These are phyloP conservation scores for Sclerotinia trifoliorum DNA, from an alignment of 2,329 filamentous ascomycete species.

Conservation along the genomic window DNA sequence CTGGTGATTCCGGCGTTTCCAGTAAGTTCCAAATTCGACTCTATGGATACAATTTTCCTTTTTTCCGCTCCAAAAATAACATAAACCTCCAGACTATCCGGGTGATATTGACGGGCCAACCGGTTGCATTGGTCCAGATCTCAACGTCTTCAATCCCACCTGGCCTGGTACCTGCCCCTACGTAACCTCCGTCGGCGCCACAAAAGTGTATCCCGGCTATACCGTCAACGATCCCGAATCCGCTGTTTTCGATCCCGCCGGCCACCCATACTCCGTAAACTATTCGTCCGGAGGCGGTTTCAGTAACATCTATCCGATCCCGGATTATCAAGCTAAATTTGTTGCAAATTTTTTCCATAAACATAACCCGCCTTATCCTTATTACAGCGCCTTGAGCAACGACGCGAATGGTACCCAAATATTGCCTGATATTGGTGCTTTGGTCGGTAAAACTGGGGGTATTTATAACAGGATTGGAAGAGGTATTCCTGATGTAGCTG, in stretches of 20 bases:
- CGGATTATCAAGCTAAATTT: slow-evolving; percentile 45
- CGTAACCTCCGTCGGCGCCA: slow-evolving; percentile 44
- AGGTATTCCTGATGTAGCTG: slow-evolving; percentile 47
- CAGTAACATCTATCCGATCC: slow-evolving; percentile 47
- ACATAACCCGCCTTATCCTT: slow-evolving; percentile 33
- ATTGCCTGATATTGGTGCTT: slow-evolving; percentile 27
- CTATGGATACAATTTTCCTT: not conserved
- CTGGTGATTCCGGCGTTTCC: slow-evolving; percentile 48
- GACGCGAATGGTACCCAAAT: slow-evolving; percentile 26
- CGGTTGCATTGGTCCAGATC: slow-evolving; percentile 46
- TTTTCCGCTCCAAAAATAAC: slow-evolving; percentile 2
- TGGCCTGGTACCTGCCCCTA: slow-evolving; percentile 47
- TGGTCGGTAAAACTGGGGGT: slow-evolving; percentile 24
- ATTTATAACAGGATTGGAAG: slow-evolving; percentile 31
- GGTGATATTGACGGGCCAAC: slow-evolving; percentile 31
- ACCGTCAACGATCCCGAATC: slow-evolving; percentile 40
- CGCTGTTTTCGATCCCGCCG: slow-evolving; percentile 33
- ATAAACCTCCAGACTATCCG: slow-evolving; percentile 23
- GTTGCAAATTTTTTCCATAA: slow-evolving; percentile 45
- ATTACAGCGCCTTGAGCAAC: slow-evolving; percentile 26
- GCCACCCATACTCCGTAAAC: slow-evolving; percentile 27
- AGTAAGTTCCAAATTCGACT: slow-evolving; percentile 28
- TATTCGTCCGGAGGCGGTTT: slow-evolving; percentile 48
- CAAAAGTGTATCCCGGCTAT: slow-evolving; percentile 37
- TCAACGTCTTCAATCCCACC: slow-evolving; percentile 48